Evolutionary conservation across 805 yeast species (phyloP).

Genomic region (Cyberlindnera japonica): DNA sequence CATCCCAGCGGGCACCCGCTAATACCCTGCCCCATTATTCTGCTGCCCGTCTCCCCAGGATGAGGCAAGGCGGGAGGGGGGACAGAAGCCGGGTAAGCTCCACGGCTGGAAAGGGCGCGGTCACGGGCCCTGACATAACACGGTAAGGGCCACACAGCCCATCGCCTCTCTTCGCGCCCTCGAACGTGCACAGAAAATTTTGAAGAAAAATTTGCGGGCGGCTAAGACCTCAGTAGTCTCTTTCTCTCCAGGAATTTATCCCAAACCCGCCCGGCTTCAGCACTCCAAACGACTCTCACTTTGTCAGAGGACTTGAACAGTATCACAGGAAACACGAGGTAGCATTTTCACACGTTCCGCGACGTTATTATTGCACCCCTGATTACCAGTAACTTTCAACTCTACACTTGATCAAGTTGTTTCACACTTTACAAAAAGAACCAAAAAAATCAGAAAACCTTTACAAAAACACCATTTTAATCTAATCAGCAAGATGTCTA

Average conservation of each 20-base stretch:
- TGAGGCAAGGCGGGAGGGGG: too few species aligned
- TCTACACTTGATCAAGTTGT: slow-evolving; percentile 6
- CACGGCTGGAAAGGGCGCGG: not conserved
- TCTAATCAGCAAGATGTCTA: slow-evolving; percentile 35
- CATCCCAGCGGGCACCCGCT: too few species aligned
- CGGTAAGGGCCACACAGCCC: not conserved
- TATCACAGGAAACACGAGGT: not conserved
- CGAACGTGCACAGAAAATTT: not conserved
- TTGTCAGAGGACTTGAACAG: slow-evolving; percentile 8
- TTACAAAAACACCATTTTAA: slow-evolving; percentile 8
- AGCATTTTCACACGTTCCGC: not conserved
- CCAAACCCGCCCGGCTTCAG: slow-evolving; percentile 5
- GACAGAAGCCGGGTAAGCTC: not conserved
- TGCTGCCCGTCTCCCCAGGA: too few species aligned
- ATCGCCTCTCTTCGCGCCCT: not conserved
- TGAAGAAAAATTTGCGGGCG: slow-evolving; percentile 1
- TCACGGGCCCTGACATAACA: not conserved
- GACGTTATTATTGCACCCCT: not conserved
- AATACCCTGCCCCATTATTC: too few species aligned
- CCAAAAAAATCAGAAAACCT: slow-evolving; percentile 25
- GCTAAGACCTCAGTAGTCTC: not conserved
- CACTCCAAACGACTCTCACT: slow-evolving; percentile 10
- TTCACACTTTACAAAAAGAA: slow-evolving; percentile 15
- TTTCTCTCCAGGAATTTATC: too few species aligned
- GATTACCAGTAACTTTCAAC: not conserved